These are phyloP conservation scores for Blastocystis sp. DNA, from an alignment of 352 stramenopile species.

Conservation along the genomic window DNA sequence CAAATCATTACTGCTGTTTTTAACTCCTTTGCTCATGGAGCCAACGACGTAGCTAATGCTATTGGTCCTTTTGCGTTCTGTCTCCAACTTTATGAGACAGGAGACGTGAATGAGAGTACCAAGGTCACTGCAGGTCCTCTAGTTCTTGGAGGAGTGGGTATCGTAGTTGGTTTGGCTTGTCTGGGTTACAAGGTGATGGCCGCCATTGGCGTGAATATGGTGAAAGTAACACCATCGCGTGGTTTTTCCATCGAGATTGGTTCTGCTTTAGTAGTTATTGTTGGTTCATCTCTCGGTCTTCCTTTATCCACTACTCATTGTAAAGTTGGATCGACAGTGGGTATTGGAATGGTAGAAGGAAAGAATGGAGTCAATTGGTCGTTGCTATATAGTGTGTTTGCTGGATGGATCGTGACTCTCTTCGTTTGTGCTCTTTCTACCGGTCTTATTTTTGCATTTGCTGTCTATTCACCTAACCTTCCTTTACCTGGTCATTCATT, in stretches of 20 bases:
- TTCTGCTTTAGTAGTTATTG: slow-evolving; percentile 67
- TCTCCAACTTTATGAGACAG: slow-evolving; percentile 60
- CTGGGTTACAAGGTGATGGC: slow-evolving; percentile 68
- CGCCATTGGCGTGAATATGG: slow-evolving; percentile 68
- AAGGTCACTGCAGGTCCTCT: slow-evolving; percentile 66
- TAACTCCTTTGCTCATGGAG: slow-evolving; percentile 69
- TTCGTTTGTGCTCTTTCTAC: slow-evolving; percentile 64
- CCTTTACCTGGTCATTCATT: background rate
- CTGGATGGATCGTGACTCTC: slow-evolving; percentile 66
- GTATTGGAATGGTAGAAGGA: slow-evolving; percentile 64
- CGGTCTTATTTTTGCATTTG: slow-evolving; percentile 65
- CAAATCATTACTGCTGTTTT: slow-evolving; percentile 69
- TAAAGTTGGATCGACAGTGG: slow-evolving; percentile 68
- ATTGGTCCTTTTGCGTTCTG: slow-evolving; percentile 66
- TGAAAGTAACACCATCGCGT: slow-evolving; percentile 68
- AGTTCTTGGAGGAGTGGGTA: slow-evolving; percentile 65
- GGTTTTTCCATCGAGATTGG: slow-evolving; percentile 69
- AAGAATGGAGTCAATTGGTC: slow-evolving; percentile 65
- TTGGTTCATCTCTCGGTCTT: slow-evolving; percentile 66
- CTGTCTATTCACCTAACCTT: slow-evolving; percentile 52
- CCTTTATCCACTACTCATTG: slow-evolving; percentile 69
- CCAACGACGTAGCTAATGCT: slow-evolving; percentile 70
- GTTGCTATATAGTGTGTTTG: slow-evolving; percentile 61
- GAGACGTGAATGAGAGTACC: slow-evolving; percentile 46
- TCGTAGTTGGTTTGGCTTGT: slow-evolving; percentile 66